These are phyloP conservation scores for Hyaloscypha finlandica DNA, from an alignment of 495 filamentous ascomycete species.

Conservation along the genomic window DNA sequence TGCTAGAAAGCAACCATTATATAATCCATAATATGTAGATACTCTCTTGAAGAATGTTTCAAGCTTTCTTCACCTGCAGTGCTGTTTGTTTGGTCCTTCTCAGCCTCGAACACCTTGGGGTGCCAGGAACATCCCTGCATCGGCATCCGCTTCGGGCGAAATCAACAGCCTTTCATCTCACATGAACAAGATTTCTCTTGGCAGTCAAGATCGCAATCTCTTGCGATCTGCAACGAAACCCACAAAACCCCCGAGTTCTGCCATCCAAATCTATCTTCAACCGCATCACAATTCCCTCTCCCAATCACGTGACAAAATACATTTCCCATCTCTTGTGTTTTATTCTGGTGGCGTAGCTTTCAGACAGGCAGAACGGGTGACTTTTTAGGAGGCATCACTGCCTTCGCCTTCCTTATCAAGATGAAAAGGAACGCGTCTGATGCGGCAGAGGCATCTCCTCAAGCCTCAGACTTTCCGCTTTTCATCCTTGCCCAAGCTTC, in stretches of 20 bases:
- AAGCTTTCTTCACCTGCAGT: neutral
- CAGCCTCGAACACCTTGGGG: too few species aligned
- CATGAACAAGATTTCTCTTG: neutral
- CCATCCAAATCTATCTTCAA: neutral
- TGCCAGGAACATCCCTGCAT: neutral
- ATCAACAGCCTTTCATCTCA: neutral
- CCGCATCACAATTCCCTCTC: neutral
- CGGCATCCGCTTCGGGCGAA: neutral
- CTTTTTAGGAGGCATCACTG: neutral
- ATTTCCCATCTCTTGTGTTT: neutral
- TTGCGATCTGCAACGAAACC: conserved; percentile 12
- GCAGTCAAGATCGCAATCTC: conserved; percentile 13
- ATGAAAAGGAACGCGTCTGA: too few species aligned
- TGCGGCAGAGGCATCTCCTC: too few species aligned
- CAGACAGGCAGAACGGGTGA: neutral
- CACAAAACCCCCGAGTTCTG: neutral
- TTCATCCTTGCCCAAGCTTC: too few species aligned
- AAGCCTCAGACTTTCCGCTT: too few species aligned
- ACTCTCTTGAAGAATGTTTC: neutral
- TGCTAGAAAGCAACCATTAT: neutral
- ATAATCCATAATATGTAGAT: neutral
- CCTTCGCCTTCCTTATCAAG: too few species aligned
- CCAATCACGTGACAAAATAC: neutral
- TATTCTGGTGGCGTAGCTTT: neutral
- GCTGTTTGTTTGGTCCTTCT: neutral